phyloP scores from a whole-genome alignment of 2,329 filamentous ascomycete species.

The Nemania sp. region DNA sequence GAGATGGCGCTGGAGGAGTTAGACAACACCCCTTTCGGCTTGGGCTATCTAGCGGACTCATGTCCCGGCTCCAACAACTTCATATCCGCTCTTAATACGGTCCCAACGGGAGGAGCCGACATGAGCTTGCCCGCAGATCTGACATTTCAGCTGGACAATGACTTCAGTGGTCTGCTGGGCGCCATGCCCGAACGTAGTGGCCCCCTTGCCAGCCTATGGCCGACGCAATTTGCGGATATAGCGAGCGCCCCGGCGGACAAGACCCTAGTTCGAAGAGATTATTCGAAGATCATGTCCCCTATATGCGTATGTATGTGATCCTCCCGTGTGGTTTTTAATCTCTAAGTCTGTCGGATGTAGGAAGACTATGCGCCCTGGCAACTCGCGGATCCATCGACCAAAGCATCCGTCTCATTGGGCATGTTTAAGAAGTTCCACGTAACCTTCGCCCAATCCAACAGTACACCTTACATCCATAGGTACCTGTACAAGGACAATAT shows the following conservation, averaged over 20 bases:
- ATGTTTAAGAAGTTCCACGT: constrained; percentile 41
- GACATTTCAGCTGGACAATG: constrained; percentile 21
- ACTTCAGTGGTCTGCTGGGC: constrained; percentile 22
- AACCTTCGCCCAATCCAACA: constrained; percentile 42
- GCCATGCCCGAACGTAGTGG: constrained; percentile 11
- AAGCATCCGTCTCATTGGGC: constrained; percentile 43
- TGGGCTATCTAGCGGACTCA: constrained; percentile 39
- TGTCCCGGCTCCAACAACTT: constrained; percentile 31
- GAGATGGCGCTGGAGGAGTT: constrained; percentile 12
- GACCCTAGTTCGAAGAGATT: constrained; percentile 24
- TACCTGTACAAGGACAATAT: constrained; percentile 46
- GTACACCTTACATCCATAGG: constrained; percentile 48
- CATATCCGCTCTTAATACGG: constrained; percentile 2
- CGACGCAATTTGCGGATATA: constrained; percentile 6
- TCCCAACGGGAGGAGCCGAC: constrained; percentile 12
- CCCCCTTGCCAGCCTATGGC: constrained; percentile 14
- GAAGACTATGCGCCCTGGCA: constrained; percentile 31
- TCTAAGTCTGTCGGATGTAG: constrained; percentile 17
- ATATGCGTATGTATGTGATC: constrained; percentile 30
- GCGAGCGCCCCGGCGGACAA: constrained; percentile 10
- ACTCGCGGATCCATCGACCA: constrained; percentile 46
- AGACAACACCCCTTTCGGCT: constrained; percentile 40
- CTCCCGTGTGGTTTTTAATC: neutral
- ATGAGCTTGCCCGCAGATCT: constrained; percentile 8
- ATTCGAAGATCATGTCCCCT: constrained; percentile 26